Percentiles rank a stretch among this genome's conserved stretches.
Conservation (phyloP, 306 rosid genomes). For the Glycine latifolia region DNA sequence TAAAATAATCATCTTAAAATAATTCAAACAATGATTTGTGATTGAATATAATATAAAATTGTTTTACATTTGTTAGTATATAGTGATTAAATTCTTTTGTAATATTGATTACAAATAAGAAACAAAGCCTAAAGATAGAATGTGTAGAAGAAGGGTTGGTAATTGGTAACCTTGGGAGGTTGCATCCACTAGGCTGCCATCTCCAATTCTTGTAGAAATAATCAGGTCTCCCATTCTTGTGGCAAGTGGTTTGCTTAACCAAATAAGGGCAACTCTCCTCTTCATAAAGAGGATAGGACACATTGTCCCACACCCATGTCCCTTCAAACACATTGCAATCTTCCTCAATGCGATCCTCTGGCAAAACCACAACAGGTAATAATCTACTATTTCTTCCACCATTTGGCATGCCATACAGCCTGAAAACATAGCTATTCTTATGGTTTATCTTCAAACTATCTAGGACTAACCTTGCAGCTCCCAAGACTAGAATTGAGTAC, state of each 20-base stretch:
- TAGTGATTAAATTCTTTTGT: too few species aligned
- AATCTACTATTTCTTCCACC: slow-evolving; percentile 46
- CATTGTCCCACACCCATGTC: slow-evolving; percentile 90
- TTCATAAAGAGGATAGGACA: slow-evolving; percentile 70
- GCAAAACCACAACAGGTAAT: slow-evolving; percentile 55
- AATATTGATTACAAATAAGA: too few species aligned
- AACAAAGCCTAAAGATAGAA: too few species aligned
- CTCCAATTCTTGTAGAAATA: slow-evolving; percentile 86
- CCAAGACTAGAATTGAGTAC: slow-evolving; percentile 71
- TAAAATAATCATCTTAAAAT: too few species aligned
- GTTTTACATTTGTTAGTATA: too few species aligned
- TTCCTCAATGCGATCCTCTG: slow-evolving; percentile 64
- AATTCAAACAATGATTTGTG: too few species aligned
- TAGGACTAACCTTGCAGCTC: slow-evolving; percentile 62
- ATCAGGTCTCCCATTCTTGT: slow-evolving; percentile 88
- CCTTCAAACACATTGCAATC: slow-evolving; percentile 82
- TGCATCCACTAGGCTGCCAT: slow-evolving; percentile 88
- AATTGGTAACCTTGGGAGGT: slow-evolving; percentile 67
- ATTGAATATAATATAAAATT: too few species aligned
- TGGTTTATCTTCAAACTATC: slow-evolving; percentile 67
- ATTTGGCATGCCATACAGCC: slow-evolving; percentile 46
- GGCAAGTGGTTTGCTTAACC: slow-evolving; percentile 91
- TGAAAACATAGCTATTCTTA: slow-evolving; percentile 43
- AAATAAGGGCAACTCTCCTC: slow-evolving; percentile 83
- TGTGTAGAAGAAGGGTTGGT: too few species aligned